Conservation (phyloP, 164 flowering plant genomes). For the Magnolia officinalis region DNA sequence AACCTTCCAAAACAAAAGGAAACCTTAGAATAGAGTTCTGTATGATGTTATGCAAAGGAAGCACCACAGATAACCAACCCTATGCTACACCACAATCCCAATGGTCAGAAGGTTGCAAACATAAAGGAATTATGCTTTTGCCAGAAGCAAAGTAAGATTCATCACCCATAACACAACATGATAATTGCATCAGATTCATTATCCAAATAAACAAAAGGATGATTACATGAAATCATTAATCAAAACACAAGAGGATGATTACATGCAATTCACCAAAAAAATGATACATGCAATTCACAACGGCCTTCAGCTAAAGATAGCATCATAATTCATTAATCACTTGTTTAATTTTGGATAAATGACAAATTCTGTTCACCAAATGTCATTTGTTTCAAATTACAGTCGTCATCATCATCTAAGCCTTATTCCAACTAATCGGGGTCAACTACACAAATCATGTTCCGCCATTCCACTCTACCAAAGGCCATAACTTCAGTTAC, state of each 20-base stretch:
- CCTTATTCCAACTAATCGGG: too few species aligned
- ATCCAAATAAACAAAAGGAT: background rate
- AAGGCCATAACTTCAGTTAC: too few species aligned
- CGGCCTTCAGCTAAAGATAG: background rate
- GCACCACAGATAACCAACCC: background rate
- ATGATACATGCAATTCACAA: too few species aligned
- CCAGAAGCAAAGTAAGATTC: background rate
- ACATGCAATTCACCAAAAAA: too few species aligned
- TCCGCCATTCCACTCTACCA: too few species aligned
- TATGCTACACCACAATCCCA: background rate
- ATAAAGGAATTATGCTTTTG: background rate
- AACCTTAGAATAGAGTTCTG: background rate
- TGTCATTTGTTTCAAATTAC: background rate
- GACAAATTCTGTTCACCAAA: background rate
- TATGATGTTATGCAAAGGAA: background rate
- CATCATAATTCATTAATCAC: background rate
- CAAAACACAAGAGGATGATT: too few species aligned
- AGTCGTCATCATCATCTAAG: background rate
- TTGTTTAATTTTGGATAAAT: too few species aligned
- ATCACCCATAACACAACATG: background rate
- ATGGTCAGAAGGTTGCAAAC: background rate
- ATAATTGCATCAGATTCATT: background rate
- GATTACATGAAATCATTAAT: too few species aligned
- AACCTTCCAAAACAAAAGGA: constrained; percentile 45
- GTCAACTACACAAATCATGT: too few species aligned